These are phyloP conservation scores for Salix viminalis DNA, from an alignment of 345 rosid genomes.

Conservation along the genomic window DNA sequence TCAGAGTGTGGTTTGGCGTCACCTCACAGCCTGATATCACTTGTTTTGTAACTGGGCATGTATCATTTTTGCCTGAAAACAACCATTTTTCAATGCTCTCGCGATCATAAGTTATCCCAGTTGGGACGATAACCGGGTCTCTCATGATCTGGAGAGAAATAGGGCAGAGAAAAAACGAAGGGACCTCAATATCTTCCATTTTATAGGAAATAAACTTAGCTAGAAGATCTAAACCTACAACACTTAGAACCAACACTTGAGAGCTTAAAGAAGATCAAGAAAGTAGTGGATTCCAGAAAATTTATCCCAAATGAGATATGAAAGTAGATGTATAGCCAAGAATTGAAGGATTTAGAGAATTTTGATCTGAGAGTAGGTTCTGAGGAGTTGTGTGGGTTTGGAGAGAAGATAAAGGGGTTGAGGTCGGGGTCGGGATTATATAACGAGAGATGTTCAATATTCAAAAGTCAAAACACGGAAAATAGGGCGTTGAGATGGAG, in stretches of 20 bases:
- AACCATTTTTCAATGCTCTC: slow-evolving; percentile 69
- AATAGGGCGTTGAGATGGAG: slow-evolving; percentile 10
- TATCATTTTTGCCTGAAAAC: slow-evolving; percentile 40
- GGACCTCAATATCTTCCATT: slow-evolving; percentile 70
- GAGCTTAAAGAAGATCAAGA: not conserved
- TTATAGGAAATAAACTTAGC: not conserved
- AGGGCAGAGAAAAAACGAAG: slow-evolving; percentile 60
- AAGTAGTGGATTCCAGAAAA: not conserved
- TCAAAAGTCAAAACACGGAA: slow-evolving; percentile 58
- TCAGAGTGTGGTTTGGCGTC: slow-evolving; percentile 83
- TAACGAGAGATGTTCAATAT: slow-evolving; percentile 11
- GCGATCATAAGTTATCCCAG: slow-evolving; percentile 71
- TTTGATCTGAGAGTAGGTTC: not conserved
- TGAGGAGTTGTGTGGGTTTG: slow-evolving; percentile 24
- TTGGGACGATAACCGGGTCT: slow-evolving; percentile 59
- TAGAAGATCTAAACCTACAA: not conserved
- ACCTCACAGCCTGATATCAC: slow-evolving; percentile 48
- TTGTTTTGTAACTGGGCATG: slow-evolving; percentile 75
- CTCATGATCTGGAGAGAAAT: slow-evolving; percentile 70
- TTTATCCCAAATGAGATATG: slow-evolving; percentile 7
- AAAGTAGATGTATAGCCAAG: not conserved
- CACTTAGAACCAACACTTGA: not conserved
- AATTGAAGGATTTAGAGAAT: slow-evolving; percentile 12
- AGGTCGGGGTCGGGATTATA: not conserved
- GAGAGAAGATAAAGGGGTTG: slow-evolving; percentile 10